Evolutionary conservation across 495 filamentous ascomycete species (phyloP).

Genomic region (Rostrohypoxylon terebratum): DNA sequence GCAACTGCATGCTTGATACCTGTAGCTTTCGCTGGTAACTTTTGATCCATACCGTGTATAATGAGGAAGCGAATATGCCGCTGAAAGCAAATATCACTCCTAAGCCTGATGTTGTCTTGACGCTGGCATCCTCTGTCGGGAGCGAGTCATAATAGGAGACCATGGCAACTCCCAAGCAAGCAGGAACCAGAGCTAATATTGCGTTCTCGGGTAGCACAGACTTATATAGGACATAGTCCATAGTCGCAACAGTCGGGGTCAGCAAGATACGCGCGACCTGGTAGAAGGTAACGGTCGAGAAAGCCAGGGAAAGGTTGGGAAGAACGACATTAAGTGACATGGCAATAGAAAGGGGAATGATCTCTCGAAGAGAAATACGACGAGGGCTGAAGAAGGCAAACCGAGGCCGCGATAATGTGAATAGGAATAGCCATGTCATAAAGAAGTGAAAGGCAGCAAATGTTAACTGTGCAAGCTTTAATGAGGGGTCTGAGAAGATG

Average conservation of each 20-base stretch:
- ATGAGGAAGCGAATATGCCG: constrained; percentile 72
- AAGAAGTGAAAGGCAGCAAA: constrained; percentile 81
- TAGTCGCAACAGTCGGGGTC: constrained; percentile 73
- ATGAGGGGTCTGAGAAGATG: constrained; percentile 74
- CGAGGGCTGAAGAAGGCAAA: constrained; percentile 71
- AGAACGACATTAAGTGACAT: constrained; percentile 80
- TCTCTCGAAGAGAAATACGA: constrained; percentile 64
- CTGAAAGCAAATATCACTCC: constrained; percentile 73
- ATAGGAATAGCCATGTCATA: constrained; percentile 74
- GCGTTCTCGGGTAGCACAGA: constrained; percentile 67
- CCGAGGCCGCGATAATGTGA: constrained; percentile 69
- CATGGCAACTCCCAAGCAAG: constrained; percentile 74
- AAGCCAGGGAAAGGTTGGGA: constrained; percentile 78
- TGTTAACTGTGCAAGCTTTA: constrained; percentile 74
- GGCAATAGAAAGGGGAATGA: constrained; percentile 72
- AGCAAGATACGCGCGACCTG: constrained; percentile 78
- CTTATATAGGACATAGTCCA: constrained; percentile 75
- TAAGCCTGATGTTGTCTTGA: constrained; percentile 63
- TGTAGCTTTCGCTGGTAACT: constrained; percentile 73
- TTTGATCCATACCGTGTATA: constrained; percentile 78
- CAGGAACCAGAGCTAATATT: constrained; percentile 68
- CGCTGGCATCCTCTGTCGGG: constrained; percentile 57
- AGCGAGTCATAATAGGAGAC: constrained; percentile 79
- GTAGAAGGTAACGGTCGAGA: constrained; percentile 79
- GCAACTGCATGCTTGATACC: constrained; percentile 77